phyloP scores from a whole-genome alignment of 2,329 filamentous ascomycete genomes.

The Fusarium mexicanum region DNA sequence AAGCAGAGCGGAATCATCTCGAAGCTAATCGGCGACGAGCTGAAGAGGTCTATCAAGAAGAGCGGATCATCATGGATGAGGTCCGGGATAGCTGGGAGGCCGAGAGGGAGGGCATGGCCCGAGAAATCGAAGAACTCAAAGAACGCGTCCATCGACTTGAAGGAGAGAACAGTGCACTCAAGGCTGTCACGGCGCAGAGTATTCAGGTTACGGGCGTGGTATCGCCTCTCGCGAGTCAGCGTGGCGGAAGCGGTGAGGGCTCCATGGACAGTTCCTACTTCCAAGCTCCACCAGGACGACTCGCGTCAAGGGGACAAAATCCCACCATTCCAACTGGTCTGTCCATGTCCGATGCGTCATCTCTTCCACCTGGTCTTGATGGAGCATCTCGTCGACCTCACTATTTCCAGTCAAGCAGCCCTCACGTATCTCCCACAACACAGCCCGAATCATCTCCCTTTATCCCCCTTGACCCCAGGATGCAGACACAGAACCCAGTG shows the following conservation, averaged over 20 bases:
- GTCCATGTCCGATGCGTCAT: slow-evolving; percentile 36
- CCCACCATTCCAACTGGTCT: slow-evolving; percentile 26
- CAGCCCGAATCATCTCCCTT: slow-evolving; percentile 51
- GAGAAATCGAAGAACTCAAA: slow-evolving; percentile 54
- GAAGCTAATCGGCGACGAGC: slow-evolving; percentile 63
- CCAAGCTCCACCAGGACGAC: slow-evolving; percentile 31
- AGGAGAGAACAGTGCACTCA: slow-evolving; percentile 50
- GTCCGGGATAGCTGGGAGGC: slow-evolving; percentile 58
- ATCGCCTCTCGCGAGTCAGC: slow-evolving; percentile 45
- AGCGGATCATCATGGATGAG: slow-evolving; percentile 63
- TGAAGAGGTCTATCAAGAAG: slow-evolving; percentile 65
- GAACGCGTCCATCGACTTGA: slow-evolving; percentile 51
- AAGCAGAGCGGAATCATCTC: slow-evolving; percentile 62
- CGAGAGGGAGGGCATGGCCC: slow-evolving; percentile 55
- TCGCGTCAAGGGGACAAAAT: slow-evolving; percentile 33
- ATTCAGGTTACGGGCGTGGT: slow-evolving; percentile 45
- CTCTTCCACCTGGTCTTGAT: slow-evolving; percentile 48
- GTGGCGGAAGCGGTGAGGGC: slow-evolving; percentile 39
- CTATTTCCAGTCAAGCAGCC: slow-evolving; percentile 45
- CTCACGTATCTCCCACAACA: slow-evolving; percentile 47
- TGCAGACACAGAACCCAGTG: slow-evolving; percentile 52
- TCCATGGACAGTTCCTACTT: slow-evolving; percentile 38
- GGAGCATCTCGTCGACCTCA: slow-evolving; percentile 50
- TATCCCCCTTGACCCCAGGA: slow-evolving; percentile 56
- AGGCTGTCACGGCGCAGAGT: slow-evolving; percentile 43